Percentiles rank a stretch among this genome's conserved stretches.
Conservation (phyloP, 345 rosid species). For the Boechera stricta region DNA sequence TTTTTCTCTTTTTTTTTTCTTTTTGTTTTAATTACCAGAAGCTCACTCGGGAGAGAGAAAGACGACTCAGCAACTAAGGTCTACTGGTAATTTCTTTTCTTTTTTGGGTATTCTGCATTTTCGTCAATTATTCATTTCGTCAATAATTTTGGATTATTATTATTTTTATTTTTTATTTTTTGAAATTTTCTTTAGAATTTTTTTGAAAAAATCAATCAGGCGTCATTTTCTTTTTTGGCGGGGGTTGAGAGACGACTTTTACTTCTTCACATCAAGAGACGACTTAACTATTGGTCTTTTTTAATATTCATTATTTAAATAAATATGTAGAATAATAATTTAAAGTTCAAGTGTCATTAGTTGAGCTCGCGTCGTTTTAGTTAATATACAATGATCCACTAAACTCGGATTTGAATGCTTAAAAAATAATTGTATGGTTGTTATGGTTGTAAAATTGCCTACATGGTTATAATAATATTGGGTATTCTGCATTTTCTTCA, state of each 20-base stretch:
- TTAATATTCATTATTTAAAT: background rate
- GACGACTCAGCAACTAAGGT: slow-evolving; percentile 27
- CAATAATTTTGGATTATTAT: too few relatives aligned
- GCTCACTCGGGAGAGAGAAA: slow-evolving; percentile 21
- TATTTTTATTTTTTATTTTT: too few relatives aligned
- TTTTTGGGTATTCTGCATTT: background rate
- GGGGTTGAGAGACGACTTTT: background rate
- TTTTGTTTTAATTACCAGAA: background rate
- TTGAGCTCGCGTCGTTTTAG: slow-evolving; percentile 33
- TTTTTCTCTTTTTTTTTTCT: background rate
- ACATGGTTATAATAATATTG: too few relatives aligned
- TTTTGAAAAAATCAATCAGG: background rate
- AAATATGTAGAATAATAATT: background rate
- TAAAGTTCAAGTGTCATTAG: slow-evolving; percentile 12
- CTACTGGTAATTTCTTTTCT: background rate
- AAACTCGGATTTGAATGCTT: background rate
- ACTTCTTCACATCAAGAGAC: background rate
- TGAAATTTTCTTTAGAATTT: too few relatives aligned
- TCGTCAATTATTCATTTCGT: background rate
- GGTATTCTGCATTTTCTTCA: too few relatives aligned
- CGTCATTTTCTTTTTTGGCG: background rate
- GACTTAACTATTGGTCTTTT: slow-evolving; percentile 33
- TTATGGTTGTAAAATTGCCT: too few relatives aligned
- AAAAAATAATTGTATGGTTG: too few relatives aligned
- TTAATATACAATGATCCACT: background rate